Evolutionary conservation across 495 filamentous ascomycete species (phyloP).

Genomic region (Aspergillus nidulans): DNA sequence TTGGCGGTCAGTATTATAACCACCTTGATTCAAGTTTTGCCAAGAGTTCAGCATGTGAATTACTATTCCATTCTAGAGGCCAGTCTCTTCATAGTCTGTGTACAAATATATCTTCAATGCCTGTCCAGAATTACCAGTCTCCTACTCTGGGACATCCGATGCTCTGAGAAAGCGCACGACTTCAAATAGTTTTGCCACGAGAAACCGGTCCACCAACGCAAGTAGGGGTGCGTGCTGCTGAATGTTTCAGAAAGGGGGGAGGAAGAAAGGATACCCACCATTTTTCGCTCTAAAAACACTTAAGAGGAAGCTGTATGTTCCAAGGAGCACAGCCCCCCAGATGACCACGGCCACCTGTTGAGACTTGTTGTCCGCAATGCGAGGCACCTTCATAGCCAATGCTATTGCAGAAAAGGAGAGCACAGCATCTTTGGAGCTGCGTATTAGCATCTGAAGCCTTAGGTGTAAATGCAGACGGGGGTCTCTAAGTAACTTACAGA

Average conservation of each 20-base stretch:
- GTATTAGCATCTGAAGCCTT: constrained; percentile 5
- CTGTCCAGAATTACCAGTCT: too few relatives aligned
- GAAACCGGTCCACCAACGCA: too few relatives aligned
- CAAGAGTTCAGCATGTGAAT: too few relatives aligned
- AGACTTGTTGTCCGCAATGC: constrained; percentile 67
- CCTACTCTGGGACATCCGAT: neutral
- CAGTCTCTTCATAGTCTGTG: too few relatives aligned
- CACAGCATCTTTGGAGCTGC: constrained; percentile 66
- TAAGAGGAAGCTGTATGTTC: constrained; percentile 89
- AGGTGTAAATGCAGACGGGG: neutral
- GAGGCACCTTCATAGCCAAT: constrained; percentile 84
- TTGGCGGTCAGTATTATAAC: too few relatives aligned
- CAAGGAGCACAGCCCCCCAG: constrained; percentile 74
- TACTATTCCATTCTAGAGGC: too few relatives aligned
- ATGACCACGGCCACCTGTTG: constrained; percentile 80
- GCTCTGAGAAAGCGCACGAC: neutral
- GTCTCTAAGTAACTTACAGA: constrained; percentile 68
- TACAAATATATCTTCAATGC: too few relatives aligned
- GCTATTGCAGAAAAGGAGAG: constrained; percentile 88
- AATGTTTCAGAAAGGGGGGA: constrained; percentile 73
- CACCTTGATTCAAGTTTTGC: too few relatives aligned
- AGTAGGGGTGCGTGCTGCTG: neutral
- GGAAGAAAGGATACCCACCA: constrained; percentile 86
- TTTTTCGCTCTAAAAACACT: constrained; percentile 95
- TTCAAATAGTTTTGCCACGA: neutral